Base-by-base conservation (phyloP, 2,329 filamentous ascomycete species). In the Parafenestella ontariensis region DNA sequence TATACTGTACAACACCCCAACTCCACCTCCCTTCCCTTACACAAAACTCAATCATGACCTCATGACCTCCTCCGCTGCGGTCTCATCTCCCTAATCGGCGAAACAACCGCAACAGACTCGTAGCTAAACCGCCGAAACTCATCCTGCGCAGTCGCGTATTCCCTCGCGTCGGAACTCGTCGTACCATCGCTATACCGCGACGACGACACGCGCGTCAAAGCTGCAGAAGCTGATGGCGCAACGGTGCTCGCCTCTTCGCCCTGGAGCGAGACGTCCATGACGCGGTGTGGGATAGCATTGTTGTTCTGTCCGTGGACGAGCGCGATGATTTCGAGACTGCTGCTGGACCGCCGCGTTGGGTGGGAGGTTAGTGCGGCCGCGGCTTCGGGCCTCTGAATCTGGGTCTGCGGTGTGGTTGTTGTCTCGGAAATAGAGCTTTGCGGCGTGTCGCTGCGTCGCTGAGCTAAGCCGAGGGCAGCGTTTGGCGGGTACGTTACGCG, bases 111-210 rank as follows among this genome's bases (percentile, higher is more conserved):
- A 24, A 49, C 21, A 11, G 61, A 45, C 44, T 69, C 65, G 36
- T 54, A 68, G 42, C 62, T 66, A 18, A 69, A 65, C 23, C 59
- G 45, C 8, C 52, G 33, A 42, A 64, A 66, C 42, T 67, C 65
- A 6, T 59, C 54, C 20, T 66, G 58, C 23, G 64, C 64, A 3
- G 43, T 40, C 10, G 45, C 54, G 3, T 40, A 34, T 29, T 63
- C 56, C 18, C 52, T 43, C 15, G 53, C 59, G 18, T 66, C 56
- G 6, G 53, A 50, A 24, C 59, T 63, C 5, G 59, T 54, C 0
- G 48, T 54, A 17, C 46, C 48, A 28, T 54, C 33, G 21, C 53
- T 58, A 33, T 34, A 34, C 31, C 5, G 3, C 31, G 31, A 34
- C 10, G 9, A 15, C 13, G 31, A 34, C 10, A 15, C 9, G 8